Evolutionary conservation across 176 grass and related monocot genomes (phyloP), one percentile per base, ranked within the genome.

Genomic region (Musa beccarii): DNA sequence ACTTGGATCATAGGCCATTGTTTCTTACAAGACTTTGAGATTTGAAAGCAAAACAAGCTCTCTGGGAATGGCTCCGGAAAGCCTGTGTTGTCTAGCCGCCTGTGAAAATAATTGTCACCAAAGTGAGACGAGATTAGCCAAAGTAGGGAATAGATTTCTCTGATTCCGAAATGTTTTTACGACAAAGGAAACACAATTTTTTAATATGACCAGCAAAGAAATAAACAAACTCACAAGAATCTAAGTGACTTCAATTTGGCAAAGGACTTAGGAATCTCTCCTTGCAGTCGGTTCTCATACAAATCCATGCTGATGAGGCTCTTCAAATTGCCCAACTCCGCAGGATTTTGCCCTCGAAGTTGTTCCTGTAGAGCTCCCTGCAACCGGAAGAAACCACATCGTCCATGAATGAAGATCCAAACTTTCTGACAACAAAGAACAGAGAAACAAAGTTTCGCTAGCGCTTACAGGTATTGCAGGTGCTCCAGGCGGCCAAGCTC

Each of bases 301-400:
- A 98, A 76, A 72, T 98, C 95, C 90, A 98, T 82, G 84, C 95
- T 98, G 83, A 98, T 93, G 52, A 98, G 80, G 59, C 85, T 89
- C 80, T 93, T 98, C 9, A 98, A 87, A 56, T 93, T 89, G 51
- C 95, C 95, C 68, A 98, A 69, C 64, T 93, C 90, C 66, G 84
- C 75, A 0, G 94, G 76, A 98, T 91, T 71, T 93, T 81, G 0
- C 88, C 95, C 1, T 83, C 13, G 11, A 98, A 84, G 75, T 91
- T 91, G 76, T 98, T 98, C 75, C 80, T 87, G 71, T 98, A 98
- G 9, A 98, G 73, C 68, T 98, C 95, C 82, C 90, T 98, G 95
- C 51, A 79, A 69, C 59, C 61, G 6, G 34, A 43, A 43, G 19
- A 51, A 59, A 0, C 52, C 81, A 75, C 52, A 65, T 11, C 61